Percentiles rank a stretch among this genome's conserved stretches.
Conservation (phyloP, 2,329 filamentous ascomycete species). For the Paecilomyces sp. region DNA sequence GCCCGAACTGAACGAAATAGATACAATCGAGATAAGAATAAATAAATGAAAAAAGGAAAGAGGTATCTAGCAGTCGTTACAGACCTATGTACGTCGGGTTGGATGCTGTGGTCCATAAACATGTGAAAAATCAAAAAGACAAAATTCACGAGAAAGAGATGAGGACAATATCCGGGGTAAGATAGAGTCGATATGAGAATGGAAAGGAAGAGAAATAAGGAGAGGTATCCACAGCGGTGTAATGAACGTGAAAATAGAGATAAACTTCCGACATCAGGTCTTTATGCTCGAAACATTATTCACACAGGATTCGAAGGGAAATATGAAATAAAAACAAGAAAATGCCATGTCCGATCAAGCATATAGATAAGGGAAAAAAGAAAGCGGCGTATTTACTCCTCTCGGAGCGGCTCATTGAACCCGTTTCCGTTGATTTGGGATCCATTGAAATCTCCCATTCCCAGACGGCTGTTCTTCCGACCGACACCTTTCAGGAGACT, state of each 20-base stretch:
- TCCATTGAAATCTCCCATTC: slow-evolving; percentile 27
- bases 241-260: slow-evolving; percentile 7
- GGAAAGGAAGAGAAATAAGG: slow-evolving; percentile 8
- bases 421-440: slow-evolving; percentile 12
- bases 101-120: background rate
- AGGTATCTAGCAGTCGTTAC: background rate
- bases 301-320: slow-evolving; percentile 6
- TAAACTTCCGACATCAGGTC: slow-evolving; percentile 5
- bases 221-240: slow-evolving; percentile 4
- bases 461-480: slow-evolving; percentile 57
- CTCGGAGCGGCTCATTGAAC: slow-evolving; percentile 17
- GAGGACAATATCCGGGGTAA: slow-evolving; percentile 1
- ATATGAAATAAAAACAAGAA: background rate
- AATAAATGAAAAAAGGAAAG: slow-evolving; percentile 1
- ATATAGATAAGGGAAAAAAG: background rate
- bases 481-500: slow-evolving; percentile 66
- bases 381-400: slow-evolving; percentile 23
- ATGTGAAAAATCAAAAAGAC: background rate
- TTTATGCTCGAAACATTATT: slow-evolving; percentile 13
- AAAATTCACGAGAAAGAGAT: background rate
- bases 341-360: background rate
- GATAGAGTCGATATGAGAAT: slow-evolving; percentile 6
- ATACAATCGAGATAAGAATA: slow-evolving; percentile 1
- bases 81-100: background rate
- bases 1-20: background rate